These are phyloP conservation scores for Rhazya stricta DNA, from an alignment of 257 asterid genomes.

Conservation along the genomic window DNA sequence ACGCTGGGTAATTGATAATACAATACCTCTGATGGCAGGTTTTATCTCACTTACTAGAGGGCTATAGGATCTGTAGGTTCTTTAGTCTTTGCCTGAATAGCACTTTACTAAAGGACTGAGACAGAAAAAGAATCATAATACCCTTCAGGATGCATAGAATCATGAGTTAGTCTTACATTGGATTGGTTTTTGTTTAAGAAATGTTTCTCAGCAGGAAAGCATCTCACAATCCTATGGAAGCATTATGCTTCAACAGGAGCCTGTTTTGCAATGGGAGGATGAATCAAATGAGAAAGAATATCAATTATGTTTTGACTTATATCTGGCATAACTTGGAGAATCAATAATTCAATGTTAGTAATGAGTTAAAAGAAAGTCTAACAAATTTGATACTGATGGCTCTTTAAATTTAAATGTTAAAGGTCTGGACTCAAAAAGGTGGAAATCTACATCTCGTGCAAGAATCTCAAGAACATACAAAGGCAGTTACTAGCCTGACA, in stretches of 20 bases:
- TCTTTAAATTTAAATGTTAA: slow-evolving; percentile 6
- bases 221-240: not conserved
- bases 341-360: not conserved
- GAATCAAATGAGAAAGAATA: not conserved
- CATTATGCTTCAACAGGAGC: not conserved
- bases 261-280: not conserved
- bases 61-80: not conserved
- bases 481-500: slow-evolving; percentile 63
- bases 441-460: slow-evolving; percentile 45
- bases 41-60: not conserved
- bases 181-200: not conserved
- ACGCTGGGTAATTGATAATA: too few relatives aligned
- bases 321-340: not conserved
- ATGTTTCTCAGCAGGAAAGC: not conserved
- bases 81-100: not conserved
- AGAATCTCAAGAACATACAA: slow-evolving; percentile 63
- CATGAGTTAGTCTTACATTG: not conserved
- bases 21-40: not conserved
- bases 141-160: not conserved
- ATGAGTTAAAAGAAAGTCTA: not conserved
- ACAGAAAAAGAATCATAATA: not conserved
- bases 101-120: not conserved
- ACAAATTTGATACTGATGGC: not conserved
- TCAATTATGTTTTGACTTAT: not conserved
- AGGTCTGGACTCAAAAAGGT: slow-evolving; percentile 62